Evolutionary conservation across 2,329 filamentous ascomycete genomes (phyloP).

Genomic region (Dothiorella sarmentorum): DNA sequence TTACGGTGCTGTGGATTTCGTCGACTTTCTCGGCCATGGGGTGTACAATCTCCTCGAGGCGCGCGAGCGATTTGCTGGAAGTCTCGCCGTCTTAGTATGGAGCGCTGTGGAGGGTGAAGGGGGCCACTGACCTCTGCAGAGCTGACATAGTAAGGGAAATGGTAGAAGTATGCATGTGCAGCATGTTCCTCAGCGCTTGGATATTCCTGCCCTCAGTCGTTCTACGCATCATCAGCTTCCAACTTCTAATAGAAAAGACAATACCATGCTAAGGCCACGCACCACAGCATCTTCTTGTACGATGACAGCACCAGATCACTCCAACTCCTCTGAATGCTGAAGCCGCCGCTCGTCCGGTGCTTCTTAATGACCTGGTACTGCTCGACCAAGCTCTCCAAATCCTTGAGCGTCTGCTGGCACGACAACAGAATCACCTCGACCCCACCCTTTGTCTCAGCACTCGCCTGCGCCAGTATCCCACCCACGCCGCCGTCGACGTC

Average conservation of each 20-base stretch:
- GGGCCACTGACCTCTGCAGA: constrained; percentile 36
- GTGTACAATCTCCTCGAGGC: constrained; percentile 29
- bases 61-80: constrained; percentile 12
- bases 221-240: not conserved
- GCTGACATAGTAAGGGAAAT: constrained; percentile 41
- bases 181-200: constrained; percentile 36
- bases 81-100: no score
- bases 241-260: not conserved
- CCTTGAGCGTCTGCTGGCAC: constrained; percentile 39
- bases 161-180: constrained; percentile 43
- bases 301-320: constrained; percentile 41
- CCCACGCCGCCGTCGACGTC: constrained; percentile 14
- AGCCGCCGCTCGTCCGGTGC: constrained; percentile 38
- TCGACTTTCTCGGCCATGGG: constrained; percentile 35
- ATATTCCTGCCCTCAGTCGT: constrained; percentile 44
- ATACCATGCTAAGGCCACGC: not conserved
- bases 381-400: constrained; percentile 45
- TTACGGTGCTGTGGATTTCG: constrained; percentile 25
- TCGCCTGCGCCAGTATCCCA: constrained; percentile 34
- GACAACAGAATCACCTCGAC: constrained; percentile 40
- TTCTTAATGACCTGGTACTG: constrained; percentile 45
- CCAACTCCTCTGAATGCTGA: constrained; percentile 44
- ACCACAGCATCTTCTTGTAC: constrained; percentile 44
- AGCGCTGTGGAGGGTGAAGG: no score
- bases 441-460: constrained; percentile 34